A percentile compares a stretch with the other conserved stretches of the same genome.
Evolutionary conservation across 2,329 filamentous ascomycete species (phyloP).

Genomic region (Pleomassaria siparia): DNA sequence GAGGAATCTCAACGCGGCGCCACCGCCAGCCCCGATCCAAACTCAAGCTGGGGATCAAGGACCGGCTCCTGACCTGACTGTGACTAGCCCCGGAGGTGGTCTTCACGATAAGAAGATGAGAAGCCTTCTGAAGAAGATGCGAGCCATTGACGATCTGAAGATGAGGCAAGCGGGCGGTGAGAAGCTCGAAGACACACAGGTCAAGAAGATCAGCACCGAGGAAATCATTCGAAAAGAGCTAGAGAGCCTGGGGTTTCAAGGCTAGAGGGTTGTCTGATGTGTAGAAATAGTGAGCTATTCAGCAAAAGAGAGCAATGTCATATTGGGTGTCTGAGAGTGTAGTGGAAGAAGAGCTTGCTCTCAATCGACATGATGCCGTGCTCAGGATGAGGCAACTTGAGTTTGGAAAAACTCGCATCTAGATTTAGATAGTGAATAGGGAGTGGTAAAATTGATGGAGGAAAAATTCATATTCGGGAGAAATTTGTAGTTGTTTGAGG

Average conservation of each 20-base stretch:
- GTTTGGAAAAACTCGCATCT: slow-evolving; percentile 1
- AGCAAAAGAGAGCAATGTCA: not conserved
- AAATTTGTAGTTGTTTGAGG: no score
- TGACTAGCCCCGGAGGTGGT: slow-evolving; percentile 57
- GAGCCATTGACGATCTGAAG: slow-evolving; percentile 96
- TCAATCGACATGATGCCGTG: not conserved
- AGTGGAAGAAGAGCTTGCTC: not conserved
- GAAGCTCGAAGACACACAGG: slow-evolving; percentile 96
- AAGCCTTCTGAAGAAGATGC: slow-evolving; percentile 92
- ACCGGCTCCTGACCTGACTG: slow-evolving; percentile 52
- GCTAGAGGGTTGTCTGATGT: slow-evolving; percentile 3
- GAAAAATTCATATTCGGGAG: no score
- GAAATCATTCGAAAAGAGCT: slow-evolving; percentile 81
- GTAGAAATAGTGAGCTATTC: not conserved
- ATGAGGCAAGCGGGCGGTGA: slow-evolving; percentile 93
- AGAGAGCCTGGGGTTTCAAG: slow-evolving; percentile 56
- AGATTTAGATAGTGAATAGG: not conserved
- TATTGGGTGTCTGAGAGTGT: not conserved
- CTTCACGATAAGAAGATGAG: slow-evolving; percentile 94
- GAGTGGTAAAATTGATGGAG: not conserved
- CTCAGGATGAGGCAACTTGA: not conserved
- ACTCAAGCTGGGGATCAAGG: slow-evolving; percentile 36
- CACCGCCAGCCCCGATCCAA: slow-evolving; percentile 18
- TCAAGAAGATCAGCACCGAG: slow-evolving; percentile 97
- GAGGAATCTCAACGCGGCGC: slow-evolving; percentile 8